Base-by-base conservation (phyloP, 2,329 filamentous ascomycete genomes). In the Arthrobotrys conoides region DNA sequence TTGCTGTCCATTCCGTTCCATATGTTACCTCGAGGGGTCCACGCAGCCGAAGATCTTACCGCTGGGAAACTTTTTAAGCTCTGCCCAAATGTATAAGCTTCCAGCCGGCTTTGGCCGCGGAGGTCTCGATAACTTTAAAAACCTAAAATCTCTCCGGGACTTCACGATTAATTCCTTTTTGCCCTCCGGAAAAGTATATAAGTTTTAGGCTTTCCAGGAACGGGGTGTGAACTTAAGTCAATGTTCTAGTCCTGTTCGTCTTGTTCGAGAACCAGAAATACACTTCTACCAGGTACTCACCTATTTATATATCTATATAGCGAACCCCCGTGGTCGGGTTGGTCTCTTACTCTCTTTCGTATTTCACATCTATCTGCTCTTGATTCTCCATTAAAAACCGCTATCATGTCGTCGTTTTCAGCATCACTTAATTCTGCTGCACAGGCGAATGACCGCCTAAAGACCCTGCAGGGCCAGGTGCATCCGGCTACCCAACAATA, bases 391-490 rank as follows among this genome's bases (percentile, higher is more conserved):
- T 6, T 1, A 8, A 8, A 36, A 12, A 30, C 24, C 51, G 24
- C 8, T 3, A 67, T 41, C 51, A 77, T 79, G 67, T 30, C 61
- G 10, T 61, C 55, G 55, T 61, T 61, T 33, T 61, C 69, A 18
- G 51, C 68, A 0, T 53, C 67, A 16, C 63, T 79, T 18, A 70
- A 79, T 57, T 73, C 68, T 14, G 75, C 68, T 22, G 64, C 75
- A 3, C 75, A 79, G 64, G 75, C 75, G 69, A 72, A 69, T 20
- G 75, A 79, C 22, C 68, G 75, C 46, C 69, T 79, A 6, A 79
- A 79, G 48, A 49, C 64, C 12, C 53, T 79, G 5, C 75, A 79
- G 36, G 69, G 64, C 18, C 75, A 79, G 24, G 61, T 79, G 33
- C 48, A 72, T 9, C 68, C 75, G 18, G 51, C 3, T 33, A 18